Evolutionary conservation across 345 rosid genomes (phyloP), one percentile per base, ranked within the genome.

Genomic region (Moricandia arvensis): DNA sequence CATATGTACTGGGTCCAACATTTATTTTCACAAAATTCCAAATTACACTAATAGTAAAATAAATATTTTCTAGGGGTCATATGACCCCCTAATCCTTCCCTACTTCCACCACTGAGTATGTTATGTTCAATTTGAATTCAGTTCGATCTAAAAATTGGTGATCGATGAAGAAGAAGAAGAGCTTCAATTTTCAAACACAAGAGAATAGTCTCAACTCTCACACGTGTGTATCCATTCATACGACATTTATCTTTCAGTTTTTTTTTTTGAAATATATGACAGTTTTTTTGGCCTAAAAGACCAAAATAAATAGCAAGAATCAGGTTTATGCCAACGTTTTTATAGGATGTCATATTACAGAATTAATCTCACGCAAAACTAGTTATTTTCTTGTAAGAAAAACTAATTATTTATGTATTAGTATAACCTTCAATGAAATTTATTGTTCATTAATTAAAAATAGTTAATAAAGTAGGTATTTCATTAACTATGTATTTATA

Each of bases 181-280:
- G 7, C 27, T n/a, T 63, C 34, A 21, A 18, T 2, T 51, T n/a
- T 63, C 27, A 21, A 59, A 45, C 59, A 33, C 4, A 35, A 59
- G 63, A 76, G 83, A 71, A 35, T 74, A 64, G 53, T 51, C 58
- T 54, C 81, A 82, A 83, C 87, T 51, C 57, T 53, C 80, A 82
- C 87, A 83, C 88, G 90, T 86, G 91, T 73, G 90, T 72, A 66
- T 49, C 87, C 61, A 80, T 70, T 79, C 62, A 68, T 68, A 66
- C 45, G 11, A 51, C 73, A n/a, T n/a, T n/a, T n/a, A n/a, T n/a
- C n/a, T n/a, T n/a, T n/a, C n/a, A n/a, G n/a, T n/a, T n/a, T n/a
- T n/a, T n/a, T n/a, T n/a, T n/a, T n/a, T n/a, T n/a, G n/a, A n/a
- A n/a, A n/a, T n/a, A n/a, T n/a, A n/a, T n/a, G n/a, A n/a, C 68